Percentiles rank a stretch among this genome's conserved stretches.
These are phyloP conservation scores for Tetracladium setigerum DNA, from an alignment of 495 filamentous ascomycete genomes.

Conservation along the genomic window DNA sequence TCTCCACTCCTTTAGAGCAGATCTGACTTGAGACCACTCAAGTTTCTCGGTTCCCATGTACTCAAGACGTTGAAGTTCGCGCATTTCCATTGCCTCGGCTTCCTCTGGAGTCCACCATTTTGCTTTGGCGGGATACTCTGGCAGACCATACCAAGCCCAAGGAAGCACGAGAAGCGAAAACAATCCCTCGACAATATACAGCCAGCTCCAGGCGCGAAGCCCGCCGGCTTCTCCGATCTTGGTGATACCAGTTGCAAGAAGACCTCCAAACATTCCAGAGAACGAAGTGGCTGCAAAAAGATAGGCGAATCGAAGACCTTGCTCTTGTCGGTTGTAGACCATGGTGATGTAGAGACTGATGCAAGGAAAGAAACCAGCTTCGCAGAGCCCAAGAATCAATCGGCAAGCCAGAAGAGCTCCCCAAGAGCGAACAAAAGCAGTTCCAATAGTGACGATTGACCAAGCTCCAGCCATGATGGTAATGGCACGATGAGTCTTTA, in stretches of 20 bases:
- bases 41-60: conserved; percentile 44
- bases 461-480: conserved; percentile 55
- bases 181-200: conserved; percentile 48
- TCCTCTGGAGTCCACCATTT: conserved; percentile 44
- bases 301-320: conserved; percentile 67
- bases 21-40: conserved; percentile 42
- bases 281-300: conserved; percentile 71
- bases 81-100: conserved; percentile 43
- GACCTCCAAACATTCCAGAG: conserved; percentile 67
- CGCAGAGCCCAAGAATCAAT: conserved; percentile 53
- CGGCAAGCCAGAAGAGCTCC: conserved; percentile 47
- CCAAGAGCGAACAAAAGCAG: conserved; percentile 56
- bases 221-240: too few relatives aligned
- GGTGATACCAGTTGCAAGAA: conserved; percentile 62
- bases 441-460: conserved; percentile 65
- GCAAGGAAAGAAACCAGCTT: conserved; percentile 67
- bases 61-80: conserved; percentile 30
- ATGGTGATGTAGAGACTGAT: conserved; percentile 63
- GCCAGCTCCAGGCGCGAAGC: conserved; percentile 28
- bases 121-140: conserved; percentile 40
- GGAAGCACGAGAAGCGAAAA: conserved; percentile 41
- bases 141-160: conserved; percentile 37
- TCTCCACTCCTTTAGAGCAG: conserved; percentile 23
- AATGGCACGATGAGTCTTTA: conserved; percentile 30
- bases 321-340: conserved; percentile 67